A percentile compares a stretch with the other conserved stretches of the same genome.
Conservation (phyloP, 2,329 filamentous ascomycete species). For the Aureobasidium melanogenum region DNA sequence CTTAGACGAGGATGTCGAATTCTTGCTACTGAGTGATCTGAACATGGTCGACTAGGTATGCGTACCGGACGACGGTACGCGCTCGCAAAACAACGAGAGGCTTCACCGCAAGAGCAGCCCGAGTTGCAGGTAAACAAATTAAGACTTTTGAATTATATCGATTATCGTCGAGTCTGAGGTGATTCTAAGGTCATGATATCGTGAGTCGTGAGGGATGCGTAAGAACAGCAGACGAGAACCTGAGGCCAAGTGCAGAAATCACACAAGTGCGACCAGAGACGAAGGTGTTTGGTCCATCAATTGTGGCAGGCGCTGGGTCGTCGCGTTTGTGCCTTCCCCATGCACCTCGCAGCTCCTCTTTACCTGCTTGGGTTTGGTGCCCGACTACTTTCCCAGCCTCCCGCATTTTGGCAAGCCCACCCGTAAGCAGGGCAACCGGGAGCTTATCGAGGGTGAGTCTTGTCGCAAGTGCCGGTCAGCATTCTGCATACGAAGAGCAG, state of each 20-base stretch:
- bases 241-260: neutral
- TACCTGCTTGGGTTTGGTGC: slow-evolving; percentile 7
- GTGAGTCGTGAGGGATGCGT: neutral
- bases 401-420: slow-evolving; percentile 4
- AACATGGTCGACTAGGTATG: slow-evolving; percentile 12
- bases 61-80: neutral
- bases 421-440: slow-evolving; percentile 8
- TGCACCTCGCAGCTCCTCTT: slow-evolving; percentile 4
- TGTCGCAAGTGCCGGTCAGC: neutral
- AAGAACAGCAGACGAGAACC: neutral
- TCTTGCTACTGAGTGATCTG: slow-evolving; percentile 19
- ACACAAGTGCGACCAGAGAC: slow-evolving; percentile 4
- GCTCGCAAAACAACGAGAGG: neutral
- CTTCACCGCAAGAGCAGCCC: slow-evolving; percentile 1
- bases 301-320: slow-evolving; percentile 4
- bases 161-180: neutral
- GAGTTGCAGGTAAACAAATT: neutral
- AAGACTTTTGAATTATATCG: neutral
- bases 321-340: slow-evolving; percentile 4
- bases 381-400: slow-evolving; percentile 7
- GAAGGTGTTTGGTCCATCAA: slow-evolving; percentile 5
- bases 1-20: slow-evolving; percentile 18
- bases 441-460: neutral
- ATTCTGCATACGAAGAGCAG: neutral
- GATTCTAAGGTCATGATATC: slow-evolving; percentile 3